A percentile compares a stretch with the other conserved stretches of the same genome.
These are phyloP conservation scores for Heritiera littoralis DNA, from an alignment of 345 rosid genomes.

Conservation along the genomic window DNA sequence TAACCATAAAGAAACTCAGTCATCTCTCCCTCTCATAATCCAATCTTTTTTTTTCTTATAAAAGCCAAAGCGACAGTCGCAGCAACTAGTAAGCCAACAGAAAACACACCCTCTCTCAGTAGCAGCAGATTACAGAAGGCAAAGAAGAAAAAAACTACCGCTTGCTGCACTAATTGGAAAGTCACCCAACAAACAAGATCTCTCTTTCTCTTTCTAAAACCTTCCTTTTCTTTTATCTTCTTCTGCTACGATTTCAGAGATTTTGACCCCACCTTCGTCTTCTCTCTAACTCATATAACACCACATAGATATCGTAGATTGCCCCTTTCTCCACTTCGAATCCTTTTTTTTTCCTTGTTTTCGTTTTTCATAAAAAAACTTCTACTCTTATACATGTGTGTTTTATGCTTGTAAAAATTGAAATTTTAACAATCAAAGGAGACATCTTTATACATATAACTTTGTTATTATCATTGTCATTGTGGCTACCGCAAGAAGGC, in stretches of 20 bases:
- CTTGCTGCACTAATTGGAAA: constrained; percentile 14
- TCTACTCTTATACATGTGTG: not conserved
- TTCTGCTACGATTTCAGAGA: constrained; percentile 41
- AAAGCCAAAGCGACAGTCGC: constrained; percentile 54
- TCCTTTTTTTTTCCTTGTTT: not conserved
- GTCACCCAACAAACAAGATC: constrained; percentile 34
- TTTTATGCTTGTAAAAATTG: not conserved
- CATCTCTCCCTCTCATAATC: constrained; percentile 28
- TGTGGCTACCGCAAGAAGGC: constrained; percentile 99
- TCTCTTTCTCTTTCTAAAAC: constrained; percentile 25
- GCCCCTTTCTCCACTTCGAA: not conserved
- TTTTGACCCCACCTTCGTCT: constrained; percentile 25
- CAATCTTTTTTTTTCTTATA: constrained; percentile 10
- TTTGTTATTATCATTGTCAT: constrained; percentile 40
- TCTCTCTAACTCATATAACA: constrained; percentile 27
- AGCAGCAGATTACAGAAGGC: constrained; percentile 28
- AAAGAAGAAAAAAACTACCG: not conserved
- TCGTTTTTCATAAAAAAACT: not conserved
- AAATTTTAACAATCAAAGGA: constrained; percentile 2
- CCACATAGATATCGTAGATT: constrained; percentile 38
- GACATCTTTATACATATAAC: not conserved
- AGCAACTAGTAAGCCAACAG: constrained; percentile 25
- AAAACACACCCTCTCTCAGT: not conserved
- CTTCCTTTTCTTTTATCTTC: constrained; percentile 15
- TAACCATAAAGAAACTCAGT: constrained; percentile 14